Evolutionary conservation across 305 asterid species (phyloP).

Genomic region (Fraxinus baroniana): DNA sequence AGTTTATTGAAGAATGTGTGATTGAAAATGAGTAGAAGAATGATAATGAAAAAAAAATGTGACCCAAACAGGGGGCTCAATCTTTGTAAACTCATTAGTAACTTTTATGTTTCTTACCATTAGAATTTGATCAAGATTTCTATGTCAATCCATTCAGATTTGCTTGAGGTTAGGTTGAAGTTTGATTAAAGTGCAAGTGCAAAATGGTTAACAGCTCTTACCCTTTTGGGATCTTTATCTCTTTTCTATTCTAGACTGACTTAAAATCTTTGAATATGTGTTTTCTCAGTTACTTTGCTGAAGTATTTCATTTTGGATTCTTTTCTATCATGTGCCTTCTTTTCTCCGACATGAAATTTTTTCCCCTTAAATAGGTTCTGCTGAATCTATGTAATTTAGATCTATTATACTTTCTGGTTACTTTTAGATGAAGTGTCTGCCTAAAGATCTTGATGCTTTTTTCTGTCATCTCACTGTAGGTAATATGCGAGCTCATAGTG

Average conservation of each 20-base stretch:
- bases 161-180: background rate
- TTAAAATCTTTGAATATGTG: background rate
- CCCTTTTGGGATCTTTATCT: background rate
- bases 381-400: background rate
- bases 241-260: background rate
- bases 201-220: background rate
- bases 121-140: background rate
- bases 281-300: background rate
- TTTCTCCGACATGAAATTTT: background rate
- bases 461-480: conserved; percentile 40
- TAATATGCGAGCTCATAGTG: conserved; percentile 37
- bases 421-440: background rate
- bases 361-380: background rate
- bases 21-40: too few species aligned
- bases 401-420: conserved; percentile 2
- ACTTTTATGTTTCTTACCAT: background rate
- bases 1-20: too few species aligned
- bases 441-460: conserved; percentile 20
- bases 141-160: background rate
- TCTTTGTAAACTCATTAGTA: background rate
- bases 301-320: background rate
- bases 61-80: too few species aligned
- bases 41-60: too few species aligned
- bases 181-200: background rate
- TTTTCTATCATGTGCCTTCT: background rate